Conservation (phyloP, 495 filamentous ascomycete species). For the Pyronema omphalodes region DNA sequence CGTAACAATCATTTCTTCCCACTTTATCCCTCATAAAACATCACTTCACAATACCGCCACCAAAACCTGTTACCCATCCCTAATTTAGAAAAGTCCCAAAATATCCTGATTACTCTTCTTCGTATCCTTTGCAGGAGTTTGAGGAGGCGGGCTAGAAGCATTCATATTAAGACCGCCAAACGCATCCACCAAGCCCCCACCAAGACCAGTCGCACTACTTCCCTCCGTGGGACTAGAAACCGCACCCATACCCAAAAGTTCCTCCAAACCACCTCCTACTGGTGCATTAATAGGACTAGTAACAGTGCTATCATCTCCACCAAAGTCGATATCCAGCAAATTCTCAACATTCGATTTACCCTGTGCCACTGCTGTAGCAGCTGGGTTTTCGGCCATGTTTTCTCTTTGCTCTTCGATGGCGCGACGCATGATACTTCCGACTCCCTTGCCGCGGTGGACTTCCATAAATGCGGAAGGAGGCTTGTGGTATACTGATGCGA, state of each 20-base stretch:
- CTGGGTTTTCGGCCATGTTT: slow-evolving; percentile 81
- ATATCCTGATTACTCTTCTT: slow-evolving; percentile 76
- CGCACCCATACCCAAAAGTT: slow-evolving; percentile 8
- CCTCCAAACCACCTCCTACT: slow-evolving; percentile 5
- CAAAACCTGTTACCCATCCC: neutral
- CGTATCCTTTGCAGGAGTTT: slow-evolving; percentile 36
- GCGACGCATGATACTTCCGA: slow-evolving; percentile 83
- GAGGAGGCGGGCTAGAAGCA: slow-evolving; percentile 34
- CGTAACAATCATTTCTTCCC: too few relatives aligned
- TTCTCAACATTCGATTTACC: slow-evolving; percentile 64
- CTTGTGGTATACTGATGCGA: slow-evolving; percentile 98
- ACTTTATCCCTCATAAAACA: too few relatives aligned
- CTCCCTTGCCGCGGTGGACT: slow-evolving; percentile 67
- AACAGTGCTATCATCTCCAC: slow-evolving; percentile 42
- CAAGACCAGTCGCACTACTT: slow-evolving; percentile 37
- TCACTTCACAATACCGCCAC: too few relatives aligned
- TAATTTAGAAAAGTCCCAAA: slow-evolving; percentile 64
- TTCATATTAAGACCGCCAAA: slow-evolving; percentile 66
- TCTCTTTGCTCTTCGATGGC: slow-evolving; percentile 92
- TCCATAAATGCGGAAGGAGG: slow-evolving; percentile 91
- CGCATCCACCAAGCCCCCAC: slow-evolving; percentile 63
- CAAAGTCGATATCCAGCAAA: slow-evolving; percentile 93
- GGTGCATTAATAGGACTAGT: neutral
- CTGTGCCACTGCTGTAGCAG: slow-evolving; percentile 37
- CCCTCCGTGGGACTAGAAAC: slow-evolving; percentile 29